phyloP scores from a whole-genome alignment of 1,284 basidiomycete genomes.

The Ganoderma sinense region DNA sequence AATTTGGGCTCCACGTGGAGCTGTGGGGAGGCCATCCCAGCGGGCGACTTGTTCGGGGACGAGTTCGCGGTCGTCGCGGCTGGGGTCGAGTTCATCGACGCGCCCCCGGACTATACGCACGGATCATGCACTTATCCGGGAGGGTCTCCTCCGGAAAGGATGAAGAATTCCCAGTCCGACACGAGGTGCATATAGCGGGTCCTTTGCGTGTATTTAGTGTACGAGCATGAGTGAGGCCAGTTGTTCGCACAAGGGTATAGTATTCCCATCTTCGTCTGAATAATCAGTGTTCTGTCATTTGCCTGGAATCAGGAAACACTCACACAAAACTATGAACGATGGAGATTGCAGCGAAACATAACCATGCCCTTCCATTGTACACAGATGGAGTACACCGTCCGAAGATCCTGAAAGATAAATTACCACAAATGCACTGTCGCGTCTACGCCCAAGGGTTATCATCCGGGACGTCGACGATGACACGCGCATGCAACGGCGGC shows the following conservation, averaged over 20 bases:
- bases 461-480: constrained; percentile 42
- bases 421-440: neutral
- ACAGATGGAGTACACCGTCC: neutral
- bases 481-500: constrained; percentile 54
- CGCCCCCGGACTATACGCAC: neutral
- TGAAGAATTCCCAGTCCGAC: neutral
- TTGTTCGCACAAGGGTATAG: no score
- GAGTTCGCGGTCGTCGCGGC: neutral
- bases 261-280: no score
- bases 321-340: no score
- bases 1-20: neutral
- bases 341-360: no score
- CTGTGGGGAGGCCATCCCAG: neutral
- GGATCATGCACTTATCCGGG: neutral
- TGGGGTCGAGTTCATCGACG: neutral
- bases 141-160: neutral
- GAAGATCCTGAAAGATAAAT: constrained; percentile 2
- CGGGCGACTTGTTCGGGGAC: neutral
- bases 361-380: neutral
- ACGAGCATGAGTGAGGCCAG: no score
- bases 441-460: constrained; percentile 64
- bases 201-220: neutral
- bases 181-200: neutral
- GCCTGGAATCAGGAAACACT: no score
- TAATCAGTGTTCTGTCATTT: no score